Evolutionary conservation across 345 rosid genomes (phyloP), one percentile per base, ranked within the genome.

Genomic region (Lepidium didymum): DNA sequence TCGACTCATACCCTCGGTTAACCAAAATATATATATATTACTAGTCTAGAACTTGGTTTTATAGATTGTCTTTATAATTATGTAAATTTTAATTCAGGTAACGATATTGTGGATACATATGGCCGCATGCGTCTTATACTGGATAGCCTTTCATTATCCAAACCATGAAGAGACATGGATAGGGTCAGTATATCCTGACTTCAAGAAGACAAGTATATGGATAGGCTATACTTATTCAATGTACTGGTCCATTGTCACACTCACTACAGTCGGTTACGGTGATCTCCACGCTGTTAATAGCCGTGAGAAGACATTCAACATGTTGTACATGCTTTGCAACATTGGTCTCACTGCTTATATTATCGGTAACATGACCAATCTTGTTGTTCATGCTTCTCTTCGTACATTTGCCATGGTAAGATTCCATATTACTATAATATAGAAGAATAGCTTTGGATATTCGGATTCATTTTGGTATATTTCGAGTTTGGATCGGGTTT

Each of bases 351-450:
- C 89, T 0, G 87, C 98, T 54, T 93, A 90, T 60, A 78, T 90
- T 45, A 93, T 90, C 12, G 97, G 96, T 60, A 90, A 86, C 91
- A 93, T 90, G 95, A 90, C 97, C 42, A 90, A 84, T 73, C 97
- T 93, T 37, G 67, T 93, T n/a, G 97, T 93, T 80, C 94, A 86
- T 62, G 62, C 82, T 3, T 86, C 92, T 4, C 73, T 79, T 41
- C 80, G 78, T 13, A 93, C 92, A 56, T 87, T 93, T 46, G 59
- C 70, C 75, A 83, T 87, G 96, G 97, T 93, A 81, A 29, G 33
- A 29, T 29, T 29, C 7, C 6, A 29, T 0, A 29, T 29, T 29
- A 4, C 7, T 29, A 1, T 29, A 1, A 6, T 29, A 29, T 29
- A 29, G 4, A 29, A 6, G 7, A 29, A 27, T 27, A 27, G 31